phyloP scores from a whole-genome alignment of 164 flowering plant species.

The Tetrastigma voinierianum region DNA sequence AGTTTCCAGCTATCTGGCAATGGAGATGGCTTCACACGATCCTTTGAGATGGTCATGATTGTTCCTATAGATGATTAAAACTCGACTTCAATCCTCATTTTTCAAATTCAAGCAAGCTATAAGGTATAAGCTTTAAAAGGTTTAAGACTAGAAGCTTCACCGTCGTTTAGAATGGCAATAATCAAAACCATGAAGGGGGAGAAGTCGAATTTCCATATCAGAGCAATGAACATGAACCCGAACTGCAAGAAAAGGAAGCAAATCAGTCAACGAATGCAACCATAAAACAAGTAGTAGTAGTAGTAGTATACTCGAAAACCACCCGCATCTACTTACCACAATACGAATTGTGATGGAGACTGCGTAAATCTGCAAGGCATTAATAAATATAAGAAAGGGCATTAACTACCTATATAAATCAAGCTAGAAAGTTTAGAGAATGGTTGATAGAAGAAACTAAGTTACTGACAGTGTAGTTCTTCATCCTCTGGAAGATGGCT shows the following conservation, averaged over 20 bases:
- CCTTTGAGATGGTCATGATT: slow-evolving; percentile 98
- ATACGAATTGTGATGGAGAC: slow-evolving; percentile 97
- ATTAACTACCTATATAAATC: background rate
- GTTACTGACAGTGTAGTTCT: slow-evolving; percentile 8
- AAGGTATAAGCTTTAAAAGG: no score
- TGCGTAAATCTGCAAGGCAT: slow-evolving; percentile 78
- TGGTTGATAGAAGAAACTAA: slow-evolving; percentile 5
- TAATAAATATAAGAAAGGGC: slow-evolving; percentile 1
- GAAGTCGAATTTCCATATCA: slow-evolving; percentile 93
- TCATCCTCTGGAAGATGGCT: no score
- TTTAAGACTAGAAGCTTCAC: slow-evolving; percentile 26
- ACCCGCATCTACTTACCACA: slow-evolving; percentile 76
- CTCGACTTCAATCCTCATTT: slow-evolving; percentile 4
- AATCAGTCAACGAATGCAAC: background rate
- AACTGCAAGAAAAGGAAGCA: slow-evolving; percentile 37
- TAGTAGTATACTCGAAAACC: no score
- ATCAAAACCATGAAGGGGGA: slow-evolving; percentile 97
- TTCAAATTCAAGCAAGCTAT: background rate
- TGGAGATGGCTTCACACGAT: slow-evolving; percentile 95
- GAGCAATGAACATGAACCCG: slow-evolving; percentile 90
- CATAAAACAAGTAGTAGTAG: background rate
- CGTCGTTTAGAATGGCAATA: slow-evolving; percentile 94
- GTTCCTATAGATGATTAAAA: slow-evolving; percentile 56
- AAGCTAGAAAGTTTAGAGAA: background rate
- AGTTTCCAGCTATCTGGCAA: slow-evolving; percentile 97